Evolutionary conservation across 208 protist genomes (phyloP).

Genomic region (Leishmania major): DNA sequence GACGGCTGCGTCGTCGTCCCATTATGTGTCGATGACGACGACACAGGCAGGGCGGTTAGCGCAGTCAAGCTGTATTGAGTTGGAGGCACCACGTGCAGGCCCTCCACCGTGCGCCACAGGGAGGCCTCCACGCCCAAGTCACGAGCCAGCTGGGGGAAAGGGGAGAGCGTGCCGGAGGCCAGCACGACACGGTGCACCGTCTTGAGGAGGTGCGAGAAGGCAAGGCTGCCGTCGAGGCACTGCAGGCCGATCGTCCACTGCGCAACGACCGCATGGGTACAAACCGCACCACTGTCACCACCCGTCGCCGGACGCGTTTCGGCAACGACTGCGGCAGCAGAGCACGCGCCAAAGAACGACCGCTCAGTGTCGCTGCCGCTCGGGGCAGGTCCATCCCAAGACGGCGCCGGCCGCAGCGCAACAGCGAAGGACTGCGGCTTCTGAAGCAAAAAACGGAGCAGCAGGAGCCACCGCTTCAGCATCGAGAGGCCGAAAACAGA

Average conservation of each 20-base stretch:
- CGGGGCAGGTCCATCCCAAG: neutral
- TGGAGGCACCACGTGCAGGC: constrained; percentile 49
- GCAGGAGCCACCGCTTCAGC: constrained; percentile 76
- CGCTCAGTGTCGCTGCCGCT: neutral
- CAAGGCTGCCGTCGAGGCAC: constrained; percentile 80
- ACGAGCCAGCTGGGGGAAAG: constrained; percentile 77
- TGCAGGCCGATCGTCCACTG: constrained; percentile 34
- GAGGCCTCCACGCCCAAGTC: constrained; percentile 63
- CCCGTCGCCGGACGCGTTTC: neutral
- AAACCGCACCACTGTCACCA: neutral
- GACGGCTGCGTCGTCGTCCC: neutral
- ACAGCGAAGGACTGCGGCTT: constrained; percentile 60
- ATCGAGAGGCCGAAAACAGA: constrained; percentile 64
- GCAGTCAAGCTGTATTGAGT: constrained; percentile 42
- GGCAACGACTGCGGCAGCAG: neutral
- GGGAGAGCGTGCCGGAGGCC: constrained; percentile 95
- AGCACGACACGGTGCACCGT: constrained; percentile 85
- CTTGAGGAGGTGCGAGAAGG: constrained; percentile 61
- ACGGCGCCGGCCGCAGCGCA: constrained; percentile 1
- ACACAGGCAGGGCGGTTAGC: constrained; percentile 28
- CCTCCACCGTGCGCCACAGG: constrained; percentile 35
- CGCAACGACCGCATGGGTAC: neutral
- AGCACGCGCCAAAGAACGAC: constrained; percentile 2
- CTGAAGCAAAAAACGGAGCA: constrained; percentile 72
- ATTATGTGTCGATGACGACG: neutral